Base-by-base conservation (phyloP, 2,329 filamentous ascomycete genomes). In the Davidsoniella eucalypti region DNA sequence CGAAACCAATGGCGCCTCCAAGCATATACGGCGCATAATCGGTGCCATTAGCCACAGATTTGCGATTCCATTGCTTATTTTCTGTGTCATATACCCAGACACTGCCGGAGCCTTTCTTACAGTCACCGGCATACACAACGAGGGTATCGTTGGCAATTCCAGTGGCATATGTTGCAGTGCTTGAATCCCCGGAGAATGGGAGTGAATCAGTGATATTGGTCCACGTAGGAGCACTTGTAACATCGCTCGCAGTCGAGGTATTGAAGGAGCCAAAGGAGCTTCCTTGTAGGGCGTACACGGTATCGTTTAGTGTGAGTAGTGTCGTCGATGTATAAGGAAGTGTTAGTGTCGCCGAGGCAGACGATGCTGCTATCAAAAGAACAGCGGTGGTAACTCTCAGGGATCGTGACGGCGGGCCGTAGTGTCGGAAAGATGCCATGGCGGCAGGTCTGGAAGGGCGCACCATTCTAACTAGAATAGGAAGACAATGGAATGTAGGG, bases 61-160 rank as follows among this genome's bases (percentile, higher is more conserved):
- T 53, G 39, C 51, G 51, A 21, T 42, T 43, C 51, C 51, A 53
- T 16, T 44, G 67, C 14, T 63, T 61, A 7, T 61, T 58, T 10
- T 68, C 64, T 2, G 74, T 69, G 7, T 67, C 68, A 56, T 82
- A 88, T 18, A 68, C 76, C 86, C 86, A 94, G 50, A 93, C 59
- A 33, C 72, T 63, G 10, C 75, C 71, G 37, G 64, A 65, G 3
- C 65, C 67, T 2, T 70, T 64, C 1, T 73, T 66, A 60, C 90
- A 95, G 55, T 82, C 71, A 2, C 90, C 88, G 0, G 80, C 71
- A 51, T 87, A 82, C 1, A 92, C 78, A 2, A 78, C 73, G 25
- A 95, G 72, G 9, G 80, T 76, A 14, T 76, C 71, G 41, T 73
- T 66, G 44, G 83, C 76, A 29, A 87, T 69, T 0, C 80, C 69